A percentile compares a stretch with the other conserved stretches of the same genome.
These are phyloP conservation scores for Cladosporium oxysporum DNA, from an alignment of 2,329 filamentous ascomycete genomes.

Conservation along the genomic window DNA sequence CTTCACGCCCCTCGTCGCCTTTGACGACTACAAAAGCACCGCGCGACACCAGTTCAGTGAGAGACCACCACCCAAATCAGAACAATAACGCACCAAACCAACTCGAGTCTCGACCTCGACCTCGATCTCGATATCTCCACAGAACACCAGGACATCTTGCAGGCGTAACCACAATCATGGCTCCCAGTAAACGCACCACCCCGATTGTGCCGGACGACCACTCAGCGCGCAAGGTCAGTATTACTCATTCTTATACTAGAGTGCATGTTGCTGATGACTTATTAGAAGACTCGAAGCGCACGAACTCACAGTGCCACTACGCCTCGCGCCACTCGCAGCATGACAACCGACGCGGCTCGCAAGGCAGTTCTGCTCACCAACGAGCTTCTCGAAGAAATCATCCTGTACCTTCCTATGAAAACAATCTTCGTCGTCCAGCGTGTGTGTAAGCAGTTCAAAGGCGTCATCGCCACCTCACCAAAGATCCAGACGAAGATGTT, in stretches of 20 bases:
- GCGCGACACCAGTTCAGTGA: background rate
- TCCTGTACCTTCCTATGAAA: constrained; percentile 13
- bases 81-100: background rate
- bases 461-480: background rate
- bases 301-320: background rate
- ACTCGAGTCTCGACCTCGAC: background rate
- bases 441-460: background rate
- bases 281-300: background rate
- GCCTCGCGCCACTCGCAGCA: background rate
- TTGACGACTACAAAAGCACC: too few relatives aligned
- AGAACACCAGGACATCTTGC: background rate
- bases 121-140: background rate
- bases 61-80: background rate
- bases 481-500: background rate
- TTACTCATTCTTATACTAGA: background rate
- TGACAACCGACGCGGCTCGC: background rate
- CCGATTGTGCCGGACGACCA: background rate
- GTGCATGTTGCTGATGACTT: background rate
- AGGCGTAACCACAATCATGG: background rate
- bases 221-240: background rate
- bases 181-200: background rate
- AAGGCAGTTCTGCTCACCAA: constrained; percentile 9
- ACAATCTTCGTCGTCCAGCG: constrained; percentile 17
- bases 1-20: too few relatives aligned
- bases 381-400: constrained; percentile 21